A percentile compares a stretch with the other conserved stretches of the same genome.
Evolutionary conservation across 73 alveolate species (phyloP).

Genomic region (Effrenium voratum): DNA sequence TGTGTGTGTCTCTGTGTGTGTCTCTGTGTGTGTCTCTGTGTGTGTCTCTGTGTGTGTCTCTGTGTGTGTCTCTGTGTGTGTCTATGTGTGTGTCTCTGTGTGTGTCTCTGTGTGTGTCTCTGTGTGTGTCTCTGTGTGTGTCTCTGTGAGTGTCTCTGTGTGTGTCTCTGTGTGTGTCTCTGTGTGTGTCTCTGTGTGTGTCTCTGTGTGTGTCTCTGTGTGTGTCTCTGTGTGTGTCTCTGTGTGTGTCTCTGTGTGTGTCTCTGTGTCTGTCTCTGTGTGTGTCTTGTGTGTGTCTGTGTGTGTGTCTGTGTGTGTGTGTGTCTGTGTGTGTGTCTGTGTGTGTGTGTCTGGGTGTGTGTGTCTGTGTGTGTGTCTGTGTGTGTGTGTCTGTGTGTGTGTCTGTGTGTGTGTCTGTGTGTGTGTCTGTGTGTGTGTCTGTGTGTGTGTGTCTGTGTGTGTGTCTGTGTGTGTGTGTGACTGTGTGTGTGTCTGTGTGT

Average conservation of each 20-base stretch:
- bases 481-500: background rate
- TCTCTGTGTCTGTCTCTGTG: background rate
- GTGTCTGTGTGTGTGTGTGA: background rate
- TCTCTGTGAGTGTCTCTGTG: background rate
- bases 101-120: constrained; percentile 1
- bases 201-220: too few relatives aligned
- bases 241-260: too few relatives aligned
- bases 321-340: background rate
- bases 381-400: background rate
- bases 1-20: background rate
- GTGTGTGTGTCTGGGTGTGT: background rate
- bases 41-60: constrained; percentile 9
- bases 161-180: background rate
- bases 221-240: too few relatives aligned
- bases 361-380: background rate
- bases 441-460: background rate
- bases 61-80: background rate
- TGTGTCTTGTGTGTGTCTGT: background rate
- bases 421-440: background rate
- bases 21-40: background rate
- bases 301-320: background rate
- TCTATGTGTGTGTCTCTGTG: background rate
- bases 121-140: background rate
- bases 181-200: background rate
- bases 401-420: too few relatives aligned